Conservation (phyloP, 2,329 filamentous ascomycete genomes). For the Byssoonygena ceratinophila region DNA sequence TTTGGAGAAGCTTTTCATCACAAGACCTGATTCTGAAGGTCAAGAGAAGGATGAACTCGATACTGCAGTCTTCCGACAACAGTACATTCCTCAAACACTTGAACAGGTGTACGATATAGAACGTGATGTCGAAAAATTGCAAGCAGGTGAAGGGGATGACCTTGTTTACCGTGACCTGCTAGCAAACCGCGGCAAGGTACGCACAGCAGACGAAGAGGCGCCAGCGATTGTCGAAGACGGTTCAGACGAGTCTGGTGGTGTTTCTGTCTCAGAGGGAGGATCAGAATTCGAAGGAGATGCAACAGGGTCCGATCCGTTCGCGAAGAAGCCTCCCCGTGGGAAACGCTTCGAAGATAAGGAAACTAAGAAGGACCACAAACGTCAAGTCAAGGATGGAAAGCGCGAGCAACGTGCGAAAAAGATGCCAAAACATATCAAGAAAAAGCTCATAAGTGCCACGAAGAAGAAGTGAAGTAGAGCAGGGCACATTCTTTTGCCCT, state of each 20-base stretch:
- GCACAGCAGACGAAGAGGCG: constrained; percentile 16
- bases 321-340: constrained; percentile 61
- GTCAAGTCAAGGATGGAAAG: constrained; percentile 87
- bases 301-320: constrained; percentile 43
- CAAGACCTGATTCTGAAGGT: constrained; percentile 40
- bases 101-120: constrained; percentile 96
- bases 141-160: constrained; percentile 60
- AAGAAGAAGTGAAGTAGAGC: constrained; percentile 28
- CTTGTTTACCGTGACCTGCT: constrained; percentile 78
- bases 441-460: constrained; percentile 56
- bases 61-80: constrained; percentile 85
- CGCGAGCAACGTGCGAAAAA: constrained; percentile 87
- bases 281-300: constrained; percentile 27
- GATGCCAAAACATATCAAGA: constrained; percentile 94
- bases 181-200: constrained; percentile 49
- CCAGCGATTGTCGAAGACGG: constrained; percentile 25
- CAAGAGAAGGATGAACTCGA: constrained; percentile 59
- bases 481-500: neutral
- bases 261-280: constrained; percentile 32
- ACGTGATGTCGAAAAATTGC: constrained; percentile 70
- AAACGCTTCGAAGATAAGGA: constrained; percentile 88
- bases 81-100: constrained; percentile 92
- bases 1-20: constrained; percentile 58
- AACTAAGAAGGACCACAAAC: constrained; percentile 77
- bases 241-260: constrained; percentile 30